These are phyloP conservation scores for Raffaelea ambrosiae DNA, from an alignment of 2,329 filamentous ascomycete genomes.

Conservation along the genomic window DNA sequence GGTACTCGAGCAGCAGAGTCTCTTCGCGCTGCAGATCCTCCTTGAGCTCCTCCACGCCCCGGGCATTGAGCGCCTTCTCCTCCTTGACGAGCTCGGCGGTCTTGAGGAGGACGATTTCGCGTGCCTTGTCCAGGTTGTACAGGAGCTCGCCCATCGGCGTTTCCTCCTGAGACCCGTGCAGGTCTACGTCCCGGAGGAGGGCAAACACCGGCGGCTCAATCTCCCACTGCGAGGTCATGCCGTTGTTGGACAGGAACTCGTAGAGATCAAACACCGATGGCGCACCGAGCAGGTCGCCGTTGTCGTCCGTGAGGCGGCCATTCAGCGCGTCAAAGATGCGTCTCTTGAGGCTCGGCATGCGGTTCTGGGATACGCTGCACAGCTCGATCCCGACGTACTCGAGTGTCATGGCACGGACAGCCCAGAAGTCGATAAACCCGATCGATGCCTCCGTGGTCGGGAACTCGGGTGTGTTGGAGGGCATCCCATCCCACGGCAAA, in stretches of 20 bases:
- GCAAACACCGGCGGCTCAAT: slow-evolving; percentile 43
- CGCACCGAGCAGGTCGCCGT: slow-evolving; percentile 57
- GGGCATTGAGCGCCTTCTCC: background rate
- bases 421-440: slow-evolving; percentile 69
- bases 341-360: slow-evolving; percentile 61
- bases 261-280: slow-evolving; percentile 85
- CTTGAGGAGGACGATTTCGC: slow-evolving; percentile 65
- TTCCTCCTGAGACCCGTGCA: slow-evolving; percentile 55
- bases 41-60: slow-evolving; percentile 29
- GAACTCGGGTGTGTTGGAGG: slow-evolving; percentile 55
- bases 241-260: slow-evolving; percentile 64
- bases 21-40: slow-evolving; percentile 49
- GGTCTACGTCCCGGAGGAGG: slow-evolving; percentile 58
- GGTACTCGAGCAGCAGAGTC: slow-evolving; percentile 48
- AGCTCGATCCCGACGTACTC: slow-evolving; percentile 84
- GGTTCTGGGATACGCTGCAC: slow-evolving; percentile 63
- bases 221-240: slow-evolving; percentile 40
- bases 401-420: slow-evolving; percentile 65
- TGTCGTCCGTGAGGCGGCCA: slow-evolving; percentile 61
- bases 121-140: slow-evolving; percentile 63
- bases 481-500: slow-evolving; percentile 65
- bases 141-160: slow-evolving; percentile 44
- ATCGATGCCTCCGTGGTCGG: slow-evolving; percentile 58
- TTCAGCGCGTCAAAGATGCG: slow-evolving; percentile 66
- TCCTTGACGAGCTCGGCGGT: slow-evolving; percentile 41